Conservation (phyloP, 768 basidiomycete species). For the Suillus subluteus region DNA sequence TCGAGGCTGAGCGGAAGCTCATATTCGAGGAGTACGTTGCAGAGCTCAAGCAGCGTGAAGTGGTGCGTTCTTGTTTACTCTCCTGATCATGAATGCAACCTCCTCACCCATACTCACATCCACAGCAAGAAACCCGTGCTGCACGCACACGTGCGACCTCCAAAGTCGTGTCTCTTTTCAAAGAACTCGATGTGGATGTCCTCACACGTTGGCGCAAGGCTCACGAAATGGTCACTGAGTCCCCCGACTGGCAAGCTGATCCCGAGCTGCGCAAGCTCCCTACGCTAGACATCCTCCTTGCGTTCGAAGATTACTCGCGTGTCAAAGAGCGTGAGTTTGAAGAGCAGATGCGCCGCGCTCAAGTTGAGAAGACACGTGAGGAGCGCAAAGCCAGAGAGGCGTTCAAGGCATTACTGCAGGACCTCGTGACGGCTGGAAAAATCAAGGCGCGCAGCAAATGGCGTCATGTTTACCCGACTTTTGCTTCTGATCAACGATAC, state of each 20-base stretch:
- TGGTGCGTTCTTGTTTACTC: conserved; percentile 54
- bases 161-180: conserved; percentile 85
- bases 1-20: conserved; percentile 82
- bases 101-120: conserved; percentile 13
- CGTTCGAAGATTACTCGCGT: conserved; percentile 93
- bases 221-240: conserved; percentile 72
- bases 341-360: conserved; percentile 76
- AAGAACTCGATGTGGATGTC: conserved; percentile 86
- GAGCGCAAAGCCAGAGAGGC: conserved; percentile 91
- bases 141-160: conserved; percentile 77
- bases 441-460: conserved; percentile 87
- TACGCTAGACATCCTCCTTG: conserved; percentile 87
- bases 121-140: conserved; percentile 78
- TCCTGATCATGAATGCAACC: conserved; percentile 11
- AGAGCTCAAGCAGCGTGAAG: conserved; percentile 86
- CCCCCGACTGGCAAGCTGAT: conserved; percentile 80
- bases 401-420: conserved; percentile 83
- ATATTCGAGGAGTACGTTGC: conserved; percentile 92
- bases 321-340: conserved; percentile 91
- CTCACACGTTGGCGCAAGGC: conserved; percentile 93
- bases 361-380: conserved; percentile 81
- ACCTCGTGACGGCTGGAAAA: conserved; percentile 64
- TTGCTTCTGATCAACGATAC: conserved; percentile 84
- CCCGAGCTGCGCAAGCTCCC: conserved; percentile 81
- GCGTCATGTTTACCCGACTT: conserved; percentile 83